These are phyloP conservation scores for Hygrocybe punicea DNA, from an alignment of 768 basidiomycete genomes.

Conservation along the genomic window DNA sequence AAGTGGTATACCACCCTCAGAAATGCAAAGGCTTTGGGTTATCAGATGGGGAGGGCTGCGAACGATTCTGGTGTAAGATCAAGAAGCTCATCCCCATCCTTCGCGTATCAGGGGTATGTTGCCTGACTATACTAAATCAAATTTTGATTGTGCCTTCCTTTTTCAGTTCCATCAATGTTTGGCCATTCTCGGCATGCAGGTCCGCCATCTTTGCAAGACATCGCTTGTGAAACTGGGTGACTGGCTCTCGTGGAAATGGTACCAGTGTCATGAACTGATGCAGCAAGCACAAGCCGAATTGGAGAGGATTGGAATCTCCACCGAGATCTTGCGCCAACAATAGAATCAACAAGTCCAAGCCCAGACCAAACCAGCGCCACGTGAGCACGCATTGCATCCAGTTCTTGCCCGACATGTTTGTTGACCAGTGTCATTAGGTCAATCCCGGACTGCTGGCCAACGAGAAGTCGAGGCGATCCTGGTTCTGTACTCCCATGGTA, in stretches of 20 bases:
- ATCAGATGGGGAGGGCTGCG: slow-evolving; percentile 30
- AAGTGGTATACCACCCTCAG: slow-evolving; percentile 36
- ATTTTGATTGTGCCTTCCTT: not conserved
- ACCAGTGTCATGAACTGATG: not conserved
- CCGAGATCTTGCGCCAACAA: not conserved
- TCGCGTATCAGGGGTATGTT: not conserved
- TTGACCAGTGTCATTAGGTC: not conserved
- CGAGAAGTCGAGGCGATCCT: not conserved
- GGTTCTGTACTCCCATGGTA: not conserved
- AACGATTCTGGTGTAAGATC: slow-evolving; percentile 29
- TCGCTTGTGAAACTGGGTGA: not conserved
- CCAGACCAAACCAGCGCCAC: not conserved
- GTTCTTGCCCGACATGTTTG: too few relatives aligned
- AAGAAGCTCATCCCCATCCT: slow-evolving; percentile 8
- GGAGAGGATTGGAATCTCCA: not conserved
- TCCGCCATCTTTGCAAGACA: not conserved
- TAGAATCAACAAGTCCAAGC: not conserved
- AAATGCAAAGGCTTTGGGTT: slow-evolving; percentile 30
- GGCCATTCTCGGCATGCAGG: not conserved
- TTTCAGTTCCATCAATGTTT: not conserved
- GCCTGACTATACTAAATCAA: too few relatives aligned
- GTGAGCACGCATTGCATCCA: not conserved
- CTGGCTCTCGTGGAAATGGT: not conserved
- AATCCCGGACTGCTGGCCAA: not conserved
- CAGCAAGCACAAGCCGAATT: not conserved